Conservation (phyloP, 345 rosid species). For the Abelmoschus esculentus region DNA sequence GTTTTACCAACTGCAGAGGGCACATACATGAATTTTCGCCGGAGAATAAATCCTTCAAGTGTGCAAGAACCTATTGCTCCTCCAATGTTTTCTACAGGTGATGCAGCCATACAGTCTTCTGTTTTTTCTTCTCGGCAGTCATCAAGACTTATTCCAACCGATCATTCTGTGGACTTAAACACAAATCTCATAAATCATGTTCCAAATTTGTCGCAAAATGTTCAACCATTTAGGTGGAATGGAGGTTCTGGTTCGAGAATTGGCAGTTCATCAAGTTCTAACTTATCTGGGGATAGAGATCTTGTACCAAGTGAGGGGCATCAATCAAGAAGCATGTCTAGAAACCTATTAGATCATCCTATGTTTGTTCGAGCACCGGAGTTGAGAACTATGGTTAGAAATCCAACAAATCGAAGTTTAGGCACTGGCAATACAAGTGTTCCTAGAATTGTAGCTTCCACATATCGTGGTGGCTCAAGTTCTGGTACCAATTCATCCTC, state of each 20-base stretch:
- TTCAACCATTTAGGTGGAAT: constrained; percentile 49
- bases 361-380: constrained; percentile 43
- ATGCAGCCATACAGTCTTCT: constrained; percentile 34
- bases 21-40: constrained; percentile 49
- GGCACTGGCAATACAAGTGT: constrained; percentile 24
- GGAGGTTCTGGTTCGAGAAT: constrained; percentile 41
- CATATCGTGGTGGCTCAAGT: constrained; percentile 39
- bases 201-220: constrained; percentile 44
- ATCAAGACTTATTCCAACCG: constrained; percentile 35
- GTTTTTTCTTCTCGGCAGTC: constrained; percentile 33
- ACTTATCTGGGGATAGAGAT: constrained; percentile 32
- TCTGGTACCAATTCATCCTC: constrained; percentile 43
- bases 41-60: constrained; percentile 45
- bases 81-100: constrained; percentile 38
- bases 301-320: constrained; percentile 28
- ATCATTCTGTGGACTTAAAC: constrained; percentile 37
- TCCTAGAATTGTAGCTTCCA: constrained; percentile 43
- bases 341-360: constrained; percentile 45
- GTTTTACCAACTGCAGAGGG: constrained; percentile 31
- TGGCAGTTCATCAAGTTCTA: constrained; percentile 32
- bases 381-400: constrained; percentile 29
- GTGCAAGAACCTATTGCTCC: constrained; percentile 34
- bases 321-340: constrained; percentile 33
- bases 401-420: constrained; percentile 30
- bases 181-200: constrained; percentile 35